phyloP scores from a whole-genome alignment of 257 asterid genomes.

The Petrea volubilis region DNA sequence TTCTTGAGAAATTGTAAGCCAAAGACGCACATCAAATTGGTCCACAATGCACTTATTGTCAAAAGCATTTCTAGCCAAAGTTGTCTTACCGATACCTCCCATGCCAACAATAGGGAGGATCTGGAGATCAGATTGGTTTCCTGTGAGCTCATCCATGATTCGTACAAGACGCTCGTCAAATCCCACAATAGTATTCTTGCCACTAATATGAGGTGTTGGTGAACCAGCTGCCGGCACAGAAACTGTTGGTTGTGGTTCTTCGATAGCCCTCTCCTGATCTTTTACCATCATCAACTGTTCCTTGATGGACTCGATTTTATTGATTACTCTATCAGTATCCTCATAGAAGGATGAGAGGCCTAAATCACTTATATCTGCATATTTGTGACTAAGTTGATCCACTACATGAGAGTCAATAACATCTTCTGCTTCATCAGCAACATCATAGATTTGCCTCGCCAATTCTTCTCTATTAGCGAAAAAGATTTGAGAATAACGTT shows the following conservation, averaged over 20 bases:
- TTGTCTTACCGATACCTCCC: constrained; percentile 25
- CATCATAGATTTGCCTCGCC: not conserved
- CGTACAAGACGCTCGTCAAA: no score
- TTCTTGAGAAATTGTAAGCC: constrained; percentile 22
- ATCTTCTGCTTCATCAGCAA: no score
- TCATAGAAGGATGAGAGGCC: not conserved
- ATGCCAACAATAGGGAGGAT: constrained; percentile 16
- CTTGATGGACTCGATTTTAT: not conserved
- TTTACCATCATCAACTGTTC: not conserved
- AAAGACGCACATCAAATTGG: not conserved
- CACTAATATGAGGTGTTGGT: not conserved
- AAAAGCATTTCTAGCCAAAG: constrained; percentile 5
- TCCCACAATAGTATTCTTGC: not conserved
- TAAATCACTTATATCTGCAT: not conserved
- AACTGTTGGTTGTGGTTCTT: not conserved
- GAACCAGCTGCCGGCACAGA: not conserved
- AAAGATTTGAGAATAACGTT: not conserved
- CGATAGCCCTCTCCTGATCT: not conserved
- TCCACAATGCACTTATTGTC: not conserved
- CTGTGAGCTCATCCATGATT: not conserved
- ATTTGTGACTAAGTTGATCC: not conserved
- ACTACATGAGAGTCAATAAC: no score
- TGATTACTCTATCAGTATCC: not conserved
- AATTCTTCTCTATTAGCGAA: not conserved
- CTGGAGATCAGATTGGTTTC: not conserved